phyloP scores from a whole-genome alignment of 192 early-diverging fungal genomes.

The Piromyces finnis region DNA sequence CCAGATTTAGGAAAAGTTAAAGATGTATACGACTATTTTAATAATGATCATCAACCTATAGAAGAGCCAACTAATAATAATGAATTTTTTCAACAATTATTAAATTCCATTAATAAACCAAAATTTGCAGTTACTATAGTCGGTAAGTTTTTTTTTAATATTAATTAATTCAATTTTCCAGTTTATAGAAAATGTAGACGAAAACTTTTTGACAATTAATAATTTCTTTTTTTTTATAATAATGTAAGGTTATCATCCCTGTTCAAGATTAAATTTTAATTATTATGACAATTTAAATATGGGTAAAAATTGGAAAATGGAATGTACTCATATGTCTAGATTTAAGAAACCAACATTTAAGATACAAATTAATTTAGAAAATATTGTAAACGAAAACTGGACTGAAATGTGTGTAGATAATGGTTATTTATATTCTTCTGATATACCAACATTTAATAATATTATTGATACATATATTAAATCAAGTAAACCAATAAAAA shows the following conservation, averaged over 20 bases:
- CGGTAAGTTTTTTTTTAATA: not conserved
- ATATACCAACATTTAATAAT: not conserved
- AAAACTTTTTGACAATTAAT: too few relatives aligned
- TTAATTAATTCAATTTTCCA: too few relatives aligned
- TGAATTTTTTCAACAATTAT: not conserved
- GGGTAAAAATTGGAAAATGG: not conserved
- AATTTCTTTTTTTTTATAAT: too few relatives aligned
- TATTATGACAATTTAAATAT: not conserved
- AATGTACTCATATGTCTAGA: not conserved
- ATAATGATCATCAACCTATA: not conserved
- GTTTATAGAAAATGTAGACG: too few relatives aligned
- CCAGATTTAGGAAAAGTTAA: not conserved
- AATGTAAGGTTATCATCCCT: not conserved
- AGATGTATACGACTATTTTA: not conserved
- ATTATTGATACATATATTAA: not conserved
- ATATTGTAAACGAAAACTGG: not conserved
- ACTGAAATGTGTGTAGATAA: not conserved
- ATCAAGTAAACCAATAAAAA: not conserved
- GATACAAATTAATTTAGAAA: not conserved
- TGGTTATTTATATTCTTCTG: not conserved
- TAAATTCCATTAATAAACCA: not conserved
- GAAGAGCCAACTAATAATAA: not conserved
- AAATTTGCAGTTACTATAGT: not conserved
- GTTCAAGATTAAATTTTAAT: not conserved
- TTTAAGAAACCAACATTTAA: not conserved